Evolutionary conservation across 495 filamentous ascomycete species (phyloP).

Genomic region (Trichoderma gamsii): DNA sequence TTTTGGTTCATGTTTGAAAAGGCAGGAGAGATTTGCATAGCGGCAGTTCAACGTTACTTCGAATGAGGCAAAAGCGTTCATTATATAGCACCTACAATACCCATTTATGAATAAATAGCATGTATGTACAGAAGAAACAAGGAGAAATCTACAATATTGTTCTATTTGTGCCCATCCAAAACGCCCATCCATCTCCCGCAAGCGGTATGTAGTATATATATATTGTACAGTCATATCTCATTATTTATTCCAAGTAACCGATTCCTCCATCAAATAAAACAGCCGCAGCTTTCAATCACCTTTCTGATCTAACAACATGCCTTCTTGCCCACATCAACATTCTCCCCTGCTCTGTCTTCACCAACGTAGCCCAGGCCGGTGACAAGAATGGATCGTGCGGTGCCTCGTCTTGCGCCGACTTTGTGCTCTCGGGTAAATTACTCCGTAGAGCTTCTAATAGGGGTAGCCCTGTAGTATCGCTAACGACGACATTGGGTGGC

Average conservation of each 20-base stretch:
- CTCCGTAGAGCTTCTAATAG: not conserved
- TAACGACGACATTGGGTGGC: not conserved
- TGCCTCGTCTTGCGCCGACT: not conserved
- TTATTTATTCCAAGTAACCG: not conserved
- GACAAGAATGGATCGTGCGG: conserved; percentile 12
- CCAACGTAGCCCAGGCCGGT: not conserved
- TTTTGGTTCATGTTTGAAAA: not conserved
- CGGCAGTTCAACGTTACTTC: not conserved
- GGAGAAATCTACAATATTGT: not conserved
- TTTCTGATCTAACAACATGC: not conserved
- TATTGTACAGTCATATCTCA: not conserved
- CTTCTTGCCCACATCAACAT: not conserved
- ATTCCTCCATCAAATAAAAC: not conserved
- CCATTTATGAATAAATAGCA: no score
- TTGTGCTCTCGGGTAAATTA: not conserved
- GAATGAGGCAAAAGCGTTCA: not conserved
- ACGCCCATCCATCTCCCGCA: not conserved
- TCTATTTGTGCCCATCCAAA: not conserved
- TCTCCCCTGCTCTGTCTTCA: not conserved
- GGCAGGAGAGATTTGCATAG: not conserved
- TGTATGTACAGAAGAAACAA: not conserved
- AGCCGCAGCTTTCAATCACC: not conserved
- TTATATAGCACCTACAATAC: not conserved
- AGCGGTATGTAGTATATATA: not conserved
- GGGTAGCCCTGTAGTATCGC: not conserved